These are phyloP conservation scores for Ecytonucleospora hepatopenaei DNA, from an alignment of 371 early-diverging fungal species.

Conservation along the genomic window DNA sequence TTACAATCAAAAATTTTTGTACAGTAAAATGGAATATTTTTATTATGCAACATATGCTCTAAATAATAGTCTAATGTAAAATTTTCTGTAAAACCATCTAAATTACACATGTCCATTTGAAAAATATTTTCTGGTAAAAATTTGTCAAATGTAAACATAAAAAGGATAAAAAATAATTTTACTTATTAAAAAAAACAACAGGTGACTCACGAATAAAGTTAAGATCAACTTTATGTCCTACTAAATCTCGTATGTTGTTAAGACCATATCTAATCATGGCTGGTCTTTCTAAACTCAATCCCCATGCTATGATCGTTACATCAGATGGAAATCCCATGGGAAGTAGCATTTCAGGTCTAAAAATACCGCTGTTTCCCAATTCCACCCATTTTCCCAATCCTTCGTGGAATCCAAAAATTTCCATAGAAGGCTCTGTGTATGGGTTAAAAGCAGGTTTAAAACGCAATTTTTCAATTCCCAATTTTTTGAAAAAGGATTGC, in stretches of 20 bases:
- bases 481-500: slow-evolving; percentile 86
- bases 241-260: slow-evolving; percentile 84
- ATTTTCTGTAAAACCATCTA: slow-evolving; percentile 43
- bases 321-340: slow-evolving; percentile 87
- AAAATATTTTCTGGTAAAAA: slow-evolving; percentile 36
- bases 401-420: slow-evolving; percentile 94
- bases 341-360: slow-evolving; percentile 95
- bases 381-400: slow-evolving; percentile 89
- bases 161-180: background rate
- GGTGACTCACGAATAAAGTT: slow-evolving; percentile 81
- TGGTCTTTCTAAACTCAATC: slow-evolving; percentile 91
- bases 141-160: slow-evolving; percentile 29
- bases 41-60: slow-evolving; percentile 29
- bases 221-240: slow-evolving; percentile 94
- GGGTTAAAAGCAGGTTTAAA: slow-evolving; percentile 99
- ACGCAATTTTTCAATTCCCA: slow-evolving; percentile 80
- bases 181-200: slow-evolving; percentile 25
- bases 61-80: slow-evolving; percentile 53
- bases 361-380: slow-evolving; percentile 98
- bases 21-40: background rate
- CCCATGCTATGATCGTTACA: slow-evolving; percentile 94
- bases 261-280: slow-evolving; percentile 97
- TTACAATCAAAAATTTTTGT: background rate
- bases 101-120: slow-evolving; percentile 37
- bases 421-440: slow-evolving; percentile 98